Evolutionary conservation across 2,329 filamentous ascomycete genomes (phyloP).

Genomic region (Aspergillus fijiensis): DNA sequence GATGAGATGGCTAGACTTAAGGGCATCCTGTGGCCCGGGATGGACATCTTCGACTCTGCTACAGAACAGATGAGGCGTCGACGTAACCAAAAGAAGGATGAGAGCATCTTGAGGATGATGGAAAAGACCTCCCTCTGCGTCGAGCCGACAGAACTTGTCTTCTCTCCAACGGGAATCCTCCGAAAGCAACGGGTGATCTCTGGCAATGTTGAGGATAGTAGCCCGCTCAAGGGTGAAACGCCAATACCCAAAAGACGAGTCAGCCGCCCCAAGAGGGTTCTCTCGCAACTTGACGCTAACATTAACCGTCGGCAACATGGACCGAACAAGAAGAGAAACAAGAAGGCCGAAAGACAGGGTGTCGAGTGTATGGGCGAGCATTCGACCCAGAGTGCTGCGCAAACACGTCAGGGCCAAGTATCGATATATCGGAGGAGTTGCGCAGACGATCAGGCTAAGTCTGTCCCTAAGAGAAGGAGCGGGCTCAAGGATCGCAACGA

Average conservation of each 20-base stretch:
- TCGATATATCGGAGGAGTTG: conserved; percentile 21
- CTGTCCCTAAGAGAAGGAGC: conserved; percentile 30
- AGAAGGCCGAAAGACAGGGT: conserved; percentile 15
- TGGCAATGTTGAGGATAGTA: conserved; percentile 50
- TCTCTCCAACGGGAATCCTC: conserved; percentile 45
- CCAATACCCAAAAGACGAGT: conserved; percentile 40
- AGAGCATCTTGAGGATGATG: conserved; percentile 47
- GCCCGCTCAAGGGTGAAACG: conserved; percentile 47
- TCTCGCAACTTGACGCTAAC: conserved; percentile 37
- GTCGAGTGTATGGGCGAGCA: conserved; percentile 12
- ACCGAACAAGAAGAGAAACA: conserved; percentile 28
- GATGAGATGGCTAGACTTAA: conserved; percentile 47
- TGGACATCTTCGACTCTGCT: conserved; percentile 54
- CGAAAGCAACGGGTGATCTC: conserved; percentile 48
- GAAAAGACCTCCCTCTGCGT: conserved; percentile 46
- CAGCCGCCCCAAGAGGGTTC: conserved; percentile 32
- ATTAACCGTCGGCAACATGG: conserved; percentile 19
- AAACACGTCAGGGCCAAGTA: conserved; percentile 21
- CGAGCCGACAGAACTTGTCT: conserved; percentile 49
- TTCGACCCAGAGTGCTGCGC: conserved; percentile 18
- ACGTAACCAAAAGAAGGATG: conserved; percentile 54
- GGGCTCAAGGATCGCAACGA: conserved; percentile 28
- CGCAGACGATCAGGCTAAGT: conserved; percentile 33
- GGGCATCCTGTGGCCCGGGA: conserved; percentile 51
- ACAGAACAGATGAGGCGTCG: conserved; percentile 50